Conservation (phyloP, 495 filamentous ascomycete species). For the Collariella sp. region DNA sequence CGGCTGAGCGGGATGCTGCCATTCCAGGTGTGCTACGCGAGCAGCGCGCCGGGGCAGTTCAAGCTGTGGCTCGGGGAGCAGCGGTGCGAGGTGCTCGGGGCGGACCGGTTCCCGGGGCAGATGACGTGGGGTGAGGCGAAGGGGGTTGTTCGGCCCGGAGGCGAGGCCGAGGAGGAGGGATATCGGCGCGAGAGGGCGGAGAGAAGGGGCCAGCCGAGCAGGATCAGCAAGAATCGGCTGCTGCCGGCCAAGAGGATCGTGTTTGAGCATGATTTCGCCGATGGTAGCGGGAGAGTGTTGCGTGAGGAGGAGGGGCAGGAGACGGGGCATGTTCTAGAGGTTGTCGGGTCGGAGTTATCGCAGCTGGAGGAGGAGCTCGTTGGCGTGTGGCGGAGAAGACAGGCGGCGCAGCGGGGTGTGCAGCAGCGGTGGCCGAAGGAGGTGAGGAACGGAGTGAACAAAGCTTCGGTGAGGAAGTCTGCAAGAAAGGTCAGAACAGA, state of each 20-base stretch:
- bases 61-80: conserved; percentile 36
- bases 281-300: conserved; percentile 7
- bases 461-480: neutral
- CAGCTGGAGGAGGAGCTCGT: too few relatives aligned
- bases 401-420: neutral
- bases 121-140: conserved; percentile 16
- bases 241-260: conserved; percentile 7
- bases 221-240: neutral
- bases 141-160: neutral
- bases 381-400: neutral
- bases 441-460: too few relatives aligned
- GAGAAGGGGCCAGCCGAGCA: neutral
- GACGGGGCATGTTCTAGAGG: neutral
- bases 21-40: conserved; percentile 34
- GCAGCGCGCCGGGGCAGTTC: conserved; percentile 31
- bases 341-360: neutral
- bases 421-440: neutral
- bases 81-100: conserved; percentile 38
- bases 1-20: conserved; percentile 39
- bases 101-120: conserved; percentile 33
- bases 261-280: conserved; percentile 19
- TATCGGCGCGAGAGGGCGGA: neutral
- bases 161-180: neutral
- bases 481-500: neutral
- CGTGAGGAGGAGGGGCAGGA: conserved; percentile 7